A percentile compares a stretch with the other conserved stretches of the same genome.
These are phyloP conservation scores for Tuber indicum DNA, from an alignment of 495 filamentous ascomycete genomes.

Conservation along the genomic window DNA sequence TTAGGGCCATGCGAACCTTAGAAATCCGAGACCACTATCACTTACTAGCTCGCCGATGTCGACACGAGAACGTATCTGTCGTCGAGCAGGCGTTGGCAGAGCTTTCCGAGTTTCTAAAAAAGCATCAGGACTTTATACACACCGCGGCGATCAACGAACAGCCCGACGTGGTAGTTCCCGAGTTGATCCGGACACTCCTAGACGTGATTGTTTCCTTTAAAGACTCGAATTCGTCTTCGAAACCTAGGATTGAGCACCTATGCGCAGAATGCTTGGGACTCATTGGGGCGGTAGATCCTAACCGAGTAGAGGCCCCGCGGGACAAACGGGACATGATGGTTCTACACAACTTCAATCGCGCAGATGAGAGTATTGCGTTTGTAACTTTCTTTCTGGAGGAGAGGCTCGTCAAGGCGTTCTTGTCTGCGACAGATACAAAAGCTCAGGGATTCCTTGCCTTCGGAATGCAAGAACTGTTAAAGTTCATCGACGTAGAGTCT, in stretches of 20 bases:
- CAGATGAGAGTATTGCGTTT: conserved; percentile 77
- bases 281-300: conserved; percentile 85
- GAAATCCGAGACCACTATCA: conserved; percentile 58
- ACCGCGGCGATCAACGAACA: conserved; percentile 76
- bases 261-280: conserved; percentile 75
- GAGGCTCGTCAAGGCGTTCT: conserved; percentile 81
- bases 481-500: conserved; percentile 60
- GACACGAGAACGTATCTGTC: conserved; percentile 76
- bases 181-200: conserved; percentile 67
- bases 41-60: conserved; percentile 64
- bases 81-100: conserved; percentile 73
- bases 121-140: conserved; percentile 74
- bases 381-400: conserved; percentile 76
- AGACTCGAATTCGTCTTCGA: conserved; percentile 51
- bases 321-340: conserved; percentile 74
- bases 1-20: conserved; percentile 58
- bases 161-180: conserved; percentile 64
- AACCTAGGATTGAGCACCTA: conserved; percentile 55
- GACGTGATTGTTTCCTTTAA: conserved; percentile 77
- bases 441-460: conserved; percentile 85
- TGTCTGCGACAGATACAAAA: conserved; percentile 76
- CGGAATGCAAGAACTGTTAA: conserved; percentile 86
- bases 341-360: conserved; percentile 67
- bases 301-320: conserved; percentile 71
- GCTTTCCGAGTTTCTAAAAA: conserved; percentile 62